Base-by-base conservation (phyloP, 495 filamentous ascomycete genomes). In the Hyaloscypha hepaticicola region DNA sequence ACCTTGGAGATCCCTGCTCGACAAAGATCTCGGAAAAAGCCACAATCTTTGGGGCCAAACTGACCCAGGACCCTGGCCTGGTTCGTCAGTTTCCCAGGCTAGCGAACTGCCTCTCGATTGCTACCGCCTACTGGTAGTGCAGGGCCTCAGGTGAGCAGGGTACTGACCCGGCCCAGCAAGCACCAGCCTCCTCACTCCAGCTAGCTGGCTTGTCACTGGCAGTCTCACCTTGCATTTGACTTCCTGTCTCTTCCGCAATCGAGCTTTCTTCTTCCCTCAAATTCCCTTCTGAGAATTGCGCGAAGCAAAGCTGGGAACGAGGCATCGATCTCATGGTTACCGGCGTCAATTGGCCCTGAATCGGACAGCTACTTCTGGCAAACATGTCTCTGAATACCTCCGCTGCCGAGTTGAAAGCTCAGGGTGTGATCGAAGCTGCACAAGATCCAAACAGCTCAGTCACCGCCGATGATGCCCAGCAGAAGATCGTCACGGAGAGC, bases 341-440 rank as follows among this genome's bases (percentile, higher is more conserved):
- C 25, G 7, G 11, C 49, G 6, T 63, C 66, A 64, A 70, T 68
- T 63, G 65, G 55, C 60, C 9, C 29, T 33, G 60, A 45, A 56
- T 31, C 58, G n/a, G 38, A 62, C 55, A 59, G 29, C 56, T 41
- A 7, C 28, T 24, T 34, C 21, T 26, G 58, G 45, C 65, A 64
- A 56, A 24, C 14, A 72, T 69, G 67, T 63, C 65, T 26, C n/a
- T 53, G 5, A 57, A 52, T 14, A 62, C 60, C 21, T 49, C 58
- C 1, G 67, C 62, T 19, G 74, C 67, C 49, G 92, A 96, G 81
- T 84, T 90, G 73, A 94, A 90, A 82, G 79, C 86, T 72, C 87
- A 94, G 76, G 92, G 88, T 48, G 87, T 86, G 49, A 77, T 92
- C 53, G 90, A 93, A 67, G 85, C 90, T 33, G 76, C 88, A 6